Evolutionary conservation across 257 asterid genomes (phyloP).

Genomic region (Nicotiana tomentosiformis): DNA sequence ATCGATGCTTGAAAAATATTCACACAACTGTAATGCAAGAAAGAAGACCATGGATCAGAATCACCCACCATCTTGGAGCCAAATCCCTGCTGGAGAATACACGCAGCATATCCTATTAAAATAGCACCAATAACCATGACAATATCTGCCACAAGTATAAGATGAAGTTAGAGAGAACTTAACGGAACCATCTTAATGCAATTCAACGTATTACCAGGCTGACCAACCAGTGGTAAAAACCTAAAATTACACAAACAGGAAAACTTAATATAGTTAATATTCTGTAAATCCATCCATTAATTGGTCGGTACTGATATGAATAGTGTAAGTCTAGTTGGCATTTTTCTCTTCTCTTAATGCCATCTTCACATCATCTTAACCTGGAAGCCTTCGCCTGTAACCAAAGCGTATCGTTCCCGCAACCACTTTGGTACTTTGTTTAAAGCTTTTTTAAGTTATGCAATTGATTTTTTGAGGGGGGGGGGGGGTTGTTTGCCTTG

Average conservation of each 20-base stretch:
- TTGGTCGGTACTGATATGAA: neutral
- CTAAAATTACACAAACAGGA: neutral
- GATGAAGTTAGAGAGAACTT: slow-evolving; percentile 8
- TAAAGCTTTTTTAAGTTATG: too few relatives aligned
- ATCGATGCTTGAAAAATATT: neutral
- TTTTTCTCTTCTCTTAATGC: neutral
- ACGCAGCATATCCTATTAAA: slow-evolving; percentile 56
- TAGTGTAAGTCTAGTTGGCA: neutral
- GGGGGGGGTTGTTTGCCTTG: too few relatives aligned
- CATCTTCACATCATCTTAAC: neutral
- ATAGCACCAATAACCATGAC: slow-evolving; percentile 85
- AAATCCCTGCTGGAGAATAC: slow-evolving; percentile 84
- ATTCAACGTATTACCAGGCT: neutral
- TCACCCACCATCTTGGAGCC: slow-evolving; percentile 41
- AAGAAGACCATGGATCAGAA: slow-evolving; percentile 14
- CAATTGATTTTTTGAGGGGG: too few relatives aligned
- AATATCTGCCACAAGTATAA: slow-evolving; percentile 59
- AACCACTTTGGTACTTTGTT: too few relatives aligned
- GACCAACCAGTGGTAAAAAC: neutral
- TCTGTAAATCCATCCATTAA: neutral
- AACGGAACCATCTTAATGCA: neutral
- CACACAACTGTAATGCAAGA: slow-evolving; percentile 17
- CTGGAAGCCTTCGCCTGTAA: too few relatives aligned
- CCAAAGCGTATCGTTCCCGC: too few relatives aligned
- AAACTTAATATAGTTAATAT: neutral